Evolutionary conservation across 2,329 filamentous ascomycete genomes (phyloP).

Genomic region (Nothomitra cinnamomea): DNA sequence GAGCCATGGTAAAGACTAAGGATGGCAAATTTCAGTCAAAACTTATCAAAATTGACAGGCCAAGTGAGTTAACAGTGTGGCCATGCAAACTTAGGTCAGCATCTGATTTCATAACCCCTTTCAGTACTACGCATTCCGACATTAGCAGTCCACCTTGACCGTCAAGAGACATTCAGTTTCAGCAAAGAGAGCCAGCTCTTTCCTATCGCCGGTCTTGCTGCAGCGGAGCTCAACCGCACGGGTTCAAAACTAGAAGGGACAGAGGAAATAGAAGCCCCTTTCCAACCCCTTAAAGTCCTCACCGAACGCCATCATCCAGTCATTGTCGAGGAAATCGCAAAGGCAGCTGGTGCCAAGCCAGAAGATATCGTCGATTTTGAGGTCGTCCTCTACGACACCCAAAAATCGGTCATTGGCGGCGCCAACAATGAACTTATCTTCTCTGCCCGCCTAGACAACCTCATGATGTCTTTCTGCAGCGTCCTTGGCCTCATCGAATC

Average conservation of each 20-base stretch:
- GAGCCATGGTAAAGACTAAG: conserved; percentile 61
- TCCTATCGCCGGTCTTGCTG: conserved; percentile 75
- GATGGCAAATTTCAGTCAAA: conserved; percentile 64
- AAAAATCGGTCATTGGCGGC: conserved; percentile 76
- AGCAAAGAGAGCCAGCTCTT: conserved; percentile 97
- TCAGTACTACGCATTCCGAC: conserved; percentile 73
- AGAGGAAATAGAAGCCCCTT: conserved; percentile 30
- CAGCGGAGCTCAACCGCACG: conserved; percentile 72
- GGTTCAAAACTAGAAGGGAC: conserved; percentile 24
- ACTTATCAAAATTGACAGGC: conserved; percentile 78
- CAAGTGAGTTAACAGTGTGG: conserved; percentile 29
- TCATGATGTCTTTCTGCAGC: conserved; percentile 91
- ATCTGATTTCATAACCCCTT: background rate
- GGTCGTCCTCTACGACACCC: conserved; percentile 90
- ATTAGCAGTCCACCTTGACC: conserved; percentile 83
- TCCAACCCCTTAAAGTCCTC: conserved; percentile 57
- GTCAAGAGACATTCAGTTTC: conserved; percentile 70
- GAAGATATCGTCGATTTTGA: conserved; percentile 81
- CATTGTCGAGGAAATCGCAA: conserved; percentile 69
- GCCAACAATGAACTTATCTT: conserved; percentile 90
- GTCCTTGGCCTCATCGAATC: conserved; percentile 68
- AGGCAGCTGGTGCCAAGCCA: conserved; percentile 53
- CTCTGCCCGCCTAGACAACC: conserved; percentile 87
- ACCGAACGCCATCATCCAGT: conserved; percentile 77
- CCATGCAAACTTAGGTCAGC: background rate